phyloP scores from a whole-genome alignment of 2,329 filamentous ascomycete genomes.

The Epicoccum nigrum region DNA sequence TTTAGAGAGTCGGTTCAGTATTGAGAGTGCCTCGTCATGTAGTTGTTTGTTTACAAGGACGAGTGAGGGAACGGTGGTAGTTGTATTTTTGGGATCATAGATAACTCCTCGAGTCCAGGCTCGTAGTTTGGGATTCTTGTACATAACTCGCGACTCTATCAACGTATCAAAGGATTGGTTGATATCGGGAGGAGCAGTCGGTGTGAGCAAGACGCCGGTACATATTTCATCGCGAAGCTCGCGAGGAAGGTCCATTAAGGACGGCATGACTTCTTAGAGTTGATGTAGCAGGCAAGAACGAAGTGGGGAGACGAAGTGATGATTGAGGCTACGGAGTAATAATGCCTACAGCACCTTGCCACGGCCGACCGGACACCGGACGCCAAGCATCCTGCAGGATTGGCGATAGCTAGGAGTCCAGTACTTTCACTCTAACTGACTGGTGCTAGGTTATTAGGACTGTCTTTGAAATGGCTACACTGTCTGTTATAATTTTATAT shows the following conservation, averaged over 20 bases:
- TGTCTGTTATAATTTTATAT: too few species aligned
- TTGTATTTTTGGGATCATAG: not conserved
- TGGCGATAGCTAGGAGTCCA: too few species aligned
- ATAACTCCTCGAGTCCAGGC: not conserved
- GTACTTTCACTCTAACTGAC: too few species aligned
- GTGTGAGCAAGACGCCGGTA: conserved; percentile 13
- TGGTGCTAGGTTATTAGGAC: too few species aligned
- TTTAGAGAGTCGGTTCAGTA: not conserved
- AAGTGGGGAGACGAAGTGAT: too few species aligned
- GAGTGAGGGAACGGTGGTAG: not conserved
- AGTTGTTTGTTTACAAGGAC: not conserved
- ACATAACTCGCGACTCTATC: conserved; percentile 15
- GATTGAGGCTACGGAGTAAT: too few species aligned
- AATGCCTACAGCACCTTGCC: too few species aligned
- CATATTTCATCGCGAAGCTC: conserved; percentile 27
- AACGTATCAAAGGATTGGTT: conserved; percentile 7
- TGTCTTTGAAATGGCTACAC: too few species aligned
- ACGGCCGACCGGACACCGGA: too few species aligned
- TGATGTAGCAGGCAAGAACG: too few species aligned
- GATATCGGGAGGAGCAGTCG: conserved; percentile 6
- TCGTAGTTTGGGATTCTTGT: conserved; percentile 3
- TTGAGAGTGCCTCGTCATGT: conserved; percentile 8
- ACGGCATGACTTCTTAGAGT: conserved; percentile 36
- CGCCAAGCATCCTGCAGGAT: too few species aligned
- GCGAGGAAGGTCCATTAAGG: conserved; percentile 20